These are phyloP conservation scores for Oryza meyeriana DNA, from an alignment of 176 grass and related monocot species.

Conservation along the genomic window DNA sequence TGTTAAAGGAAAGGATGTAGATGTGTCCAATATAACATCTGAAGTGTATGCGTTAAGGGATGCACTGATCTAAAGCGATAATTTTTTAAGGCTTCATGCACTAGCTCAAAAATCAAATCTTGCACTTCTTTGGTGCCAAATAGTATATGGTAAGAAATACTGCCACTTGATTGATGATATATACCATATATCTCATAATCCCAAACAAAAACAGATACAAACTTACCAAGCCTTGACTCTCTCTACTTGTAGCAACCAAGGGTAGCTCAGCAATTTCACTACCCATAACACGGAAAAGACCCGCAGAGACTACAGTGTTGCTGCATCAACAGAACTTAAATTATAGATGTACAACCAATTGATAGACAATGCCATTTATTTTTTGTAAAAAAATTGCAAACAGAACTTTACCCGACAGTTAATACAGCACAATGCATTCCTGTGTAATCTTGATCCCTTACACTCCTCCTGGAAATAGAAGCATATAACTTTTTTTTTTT, in stretches of 20 bases:
- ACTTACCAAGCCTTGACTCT: conserved; percentile 71
- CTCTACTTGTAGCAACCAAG: conserved; percentile 64
- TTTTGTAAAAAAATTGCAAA: not conserved
- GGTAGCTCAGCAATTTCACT: conserved; percentile 72
- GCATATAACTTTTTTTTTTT: conserved; percentile 1
- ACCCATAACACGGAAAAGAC: conserved; percentile 68
- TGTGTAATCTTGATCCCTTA: conserved; percentile 79
- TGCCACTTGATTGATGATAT: not conserved
- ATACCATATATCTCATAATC: not conserved
- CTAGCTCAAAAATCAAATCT: not conserved
- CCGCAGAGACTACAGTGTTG: conserved; percentile 71
- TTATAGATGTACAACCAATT: conserved; percentile 14
- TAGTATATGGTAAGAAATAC: not conserved
- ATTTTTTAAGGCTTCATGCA: not conserved
- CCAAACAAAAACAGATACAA: not conserved
- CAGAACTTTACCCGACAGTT: conserved; percentile 54
- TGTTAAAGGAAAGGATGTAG: not conserved
- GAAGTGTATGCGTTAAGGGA: not conserved
- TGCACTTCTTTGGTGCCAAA: not conserved
- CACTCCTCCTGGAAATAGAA: conserved; percentile 67
- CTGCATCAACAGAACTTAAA: conserved; percentile 39
- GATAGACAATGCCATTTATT: not conserved
- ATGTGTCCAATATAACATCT: not conserved
- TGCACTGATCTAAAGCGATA: not conserved
- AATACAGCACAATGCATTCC: conserved; percentile 92